Conservation (phyloP, 495 filamentous ascomycete genomes). For the Niebla homalea region DNA sequence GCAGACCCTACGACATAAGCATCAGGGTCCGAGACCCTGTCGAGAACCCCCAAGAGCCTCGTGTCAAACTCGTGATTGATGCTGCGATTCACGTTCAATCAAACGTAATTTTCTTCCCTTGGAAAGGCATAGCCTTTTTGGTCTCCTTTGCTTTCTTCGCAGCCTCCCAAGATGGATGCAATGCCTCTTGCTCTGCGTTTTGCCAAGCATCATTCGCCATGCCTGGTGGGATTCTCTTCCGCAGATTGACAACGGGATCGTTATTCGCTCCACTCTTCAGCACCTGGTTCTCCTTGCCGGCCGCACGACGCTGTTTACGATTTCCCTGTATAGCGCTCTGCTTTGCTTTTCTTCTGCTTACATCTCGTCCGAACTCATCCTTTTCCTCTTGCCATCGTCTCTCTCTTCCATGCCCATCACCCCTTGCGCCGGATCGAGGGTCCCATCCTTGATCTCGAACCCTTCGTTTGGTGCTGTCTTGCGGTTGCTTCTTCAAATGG, state of each 20-base stretch:
- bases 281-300: background rate
- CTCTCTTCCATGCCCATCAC: conserved; percentile 13
- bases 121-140: conserved; percentile 47
- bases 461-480: conserved; percentile 1
- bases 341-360: conserved; percentile 5
- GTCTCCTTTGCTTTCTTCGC: conserved; percentile 72
- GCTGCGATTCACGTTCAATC: conserved; percentile 36
- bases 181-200: conserved; percentile 13
- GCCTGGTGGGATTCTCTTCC: conserved; percentile 14
- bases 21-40: too few species aligned
- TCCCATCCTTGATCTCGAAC: conserved; percentile 38
- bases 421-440: conserved; percentile 27
- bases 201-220: conserved; percentile 46
- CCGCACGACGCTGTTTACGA: conserved; percentile 10
- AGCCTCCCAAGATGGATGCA: conserved; percentile 94
- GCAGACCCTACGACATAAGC: too few species aligned
- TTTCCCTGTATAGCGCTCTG: background rate
- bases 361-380: conserved; percentile 8
- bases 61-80: too few species aligned
- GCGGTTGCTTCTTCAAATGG: conserved; percentile 42
- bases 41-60: too few species aligned
- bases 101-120: conserved; percentile 86
- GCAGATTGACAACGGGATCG: conserved; percentile 4
- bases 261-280: conserved; percentile 15
- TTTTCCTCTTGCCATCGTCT: conserved; percentile 13